Percentiles rank a stretch among this genome's conserved stretches.
phyloP scores from a whole-genome alignment of 495 filamentous ascomycete species.

The Terfezia boudieri region DNA sequence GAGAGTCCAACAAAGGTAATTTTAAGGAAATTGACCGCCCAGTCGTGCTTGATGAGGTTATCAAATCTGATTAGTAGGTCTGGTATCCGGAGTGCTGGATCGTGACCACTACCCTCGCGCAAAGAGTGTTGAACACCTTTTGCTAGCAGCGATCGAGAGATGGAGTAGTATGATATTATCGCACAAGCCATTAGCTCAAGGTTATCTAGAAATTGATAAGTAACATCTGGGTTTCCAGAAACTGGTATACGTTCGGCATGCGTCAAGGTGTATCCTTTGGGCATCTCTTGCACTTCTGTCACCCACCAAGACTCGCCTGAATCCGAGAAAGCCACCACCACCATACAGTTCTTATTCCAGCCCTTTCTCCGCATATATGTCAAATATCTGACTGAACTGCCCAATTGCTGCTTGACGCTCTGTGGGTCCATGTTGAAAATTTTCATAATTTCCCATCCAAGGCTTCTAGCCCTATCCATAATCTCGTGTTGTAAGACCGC shows the following conservation, averaged over 20 bases:
- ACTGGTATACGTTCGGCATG: conserved; percentile 8
- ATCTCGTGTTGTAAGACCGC: conserved; percentile 42
- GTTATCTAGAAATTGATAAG: conserved; percentile 15
- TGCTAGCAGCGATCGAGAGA: conserved; percentile 13
- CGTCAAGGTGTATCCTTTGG: conserved; percentile 11
- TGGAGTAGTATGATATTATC: conserved; percentile 22
- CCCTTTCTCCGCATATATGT: conserved; percentile 39
- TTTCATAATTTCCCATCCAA: conserved; percentile 37
- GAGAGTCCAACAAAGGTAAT: conserved; percentile 29
- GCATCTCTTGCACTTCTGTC: conserved; percentile 30
- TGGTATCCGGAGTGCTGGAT: conserved; percentile 7
- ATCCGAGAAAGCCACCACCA: conserved; percentile 45
- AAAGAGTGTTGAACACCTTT: conserved; percentile 16
- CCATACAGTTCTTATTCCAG: conserved; percentile 45
- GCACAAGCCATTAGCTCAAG: conserved; percentile 21
- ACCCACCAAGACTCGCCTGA: conserved; percentile 60
- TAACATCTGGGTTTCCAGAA: conserved; percentile 8
- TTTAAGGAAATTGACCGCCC: conserved; percentile 33
- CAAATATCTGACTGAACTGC: conserved; percentile 33
- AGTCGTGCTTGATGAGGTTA: conserved; percentile 16
- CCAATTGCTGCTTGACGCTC: conserved; percentile 37
- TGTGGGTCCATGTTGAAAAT: conserved; percentile 31
- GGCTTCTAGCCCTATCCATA: conserved; percentile 31
- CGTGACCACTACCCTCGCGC: conserved; percentile 3
- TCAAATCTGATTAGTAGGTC: conserved; percentile 18